Evolutionary conservation across 495 filamentous ascomycete species (phyloP), one percentile per base, ranked within the genome.

Genomic region (Penicillium canariense): DNA sequence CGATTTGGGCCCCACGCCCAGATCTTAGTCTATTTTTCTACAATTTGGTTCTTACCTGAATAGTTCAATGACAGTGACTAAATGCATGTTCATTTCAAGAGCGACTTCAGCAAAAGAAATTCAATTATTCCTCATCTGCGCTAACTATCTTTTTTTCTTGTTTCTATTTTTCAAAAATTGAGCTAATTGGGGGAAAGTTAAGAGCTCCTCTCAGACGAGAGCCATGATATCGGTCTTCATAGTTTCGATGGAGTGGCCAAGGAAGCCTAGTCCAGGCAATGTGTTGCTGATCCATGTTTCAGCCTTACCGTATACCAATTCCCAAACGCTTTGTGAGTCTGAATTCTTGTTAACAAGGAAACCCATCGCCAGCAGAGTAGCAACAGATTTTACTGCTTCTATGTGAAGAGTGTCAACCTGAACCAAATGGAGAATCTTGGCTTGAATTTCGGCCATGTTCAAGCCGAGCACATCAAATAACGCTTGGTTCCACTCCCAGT

Each of bases 311-410:
- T 62, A 62, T 35, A 75, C 60, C 67, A 86, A 68, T 59, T 81
- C 80, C 84, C 83, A 85, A 20, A 69, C 63, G n/a, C 76, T 77
- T 63, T 68, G 62, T 44, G 73, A 61, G 5, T 50, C 66, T 0
- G 4, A 50, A 43, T 81, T 45, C 52, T 68, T 74, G 26, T 39
- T 54, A 60, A 79, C 70, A 30, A 87, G 62, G 50, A 64, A 84
- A 5, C 60, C 73, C 40, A 85, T 48, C 8, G 73, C 81, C 34
- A 83, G 48, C 12, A 76, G 61, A 6, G 85, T 86, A 4, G 77
- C 75, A 23, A 75, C 52, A 9, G 60, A 34, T 20, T 31, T 50
- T 10, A 12, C 9, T 5, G 27, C 26, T 4, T 61, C 25, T 0
- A 6, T 2, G 35, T 46, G 12, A 60, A 42, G 1, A 10, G 44